Evolutionary conservation across 805 yeast species (phyloP).

Genomic region (Candida loeiensis): DNA sequence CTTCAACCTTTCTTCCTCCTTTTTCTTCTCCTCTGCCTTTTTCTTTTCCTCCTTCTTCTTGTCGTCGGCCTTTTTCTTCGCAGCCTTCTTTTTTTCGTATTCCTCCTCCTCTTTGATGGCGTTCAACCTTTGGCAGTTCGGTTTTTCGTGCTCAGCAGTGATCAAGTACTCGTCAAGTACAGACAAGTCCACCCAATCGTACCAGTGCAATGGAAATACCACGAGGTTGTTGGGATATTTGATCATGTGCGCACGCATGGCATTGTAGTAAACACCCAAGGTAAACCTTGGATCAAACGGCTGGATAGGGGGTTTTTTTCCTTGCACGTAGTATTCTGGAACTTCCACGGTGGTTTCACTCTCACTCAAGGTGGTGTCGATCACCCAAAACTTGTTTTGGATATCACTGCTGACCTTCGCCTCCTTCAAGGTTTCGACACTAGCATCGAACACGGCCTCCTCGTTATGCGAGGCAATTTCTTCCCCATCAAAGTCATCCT

Average conservation of each 20-base stretch:
- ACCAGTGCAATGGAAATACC: constrained; percentile 47
- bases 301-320: constrained; percentile 14
- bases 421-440: constrained; percentile 15
- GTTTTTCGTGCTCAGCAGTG: constrained; percentile 9
- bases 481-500: constrained; percentile 8
- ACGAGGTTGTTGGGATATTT: constrained; percentile 13
- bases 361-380: constrained; percentile 9
- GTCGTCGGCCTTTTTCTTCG: constrained; percentile 1
- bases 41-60: constrained; percentile 6
- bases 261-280: constrained; percentile 18
- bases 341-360: constrained; percentile 11
- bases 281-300: constrained; percentile 29
- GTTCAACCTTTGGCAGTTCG: constrained; percentile 15
- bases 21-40: constrained; percentile 6
- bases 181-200: constrained; percentile 51
- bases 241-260: constrained; percentile 6
- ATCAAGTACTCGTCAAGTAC: constrained; percentile 25
- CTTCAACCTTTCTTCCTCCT: constrained; percentile 12
- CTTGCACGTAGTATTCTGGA: constrained; percentile 9
- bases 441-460: constrained; percentile 4
- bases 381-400: constrained; percentile 21
- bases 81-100: constrained; percentile 11
- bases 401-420: constrained; percentile 17
- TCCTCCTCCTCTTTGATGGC: constrained; percentile 11
- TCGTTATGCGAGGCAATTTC: constrained; percentile 7